A percentile compares a stretch with the other conserved stretches of the same genome.
phyloP scores from a whole-genome alignment of 2,329 filamentous ascomycete genomes.

The Alternaria burnsii region DNA sequence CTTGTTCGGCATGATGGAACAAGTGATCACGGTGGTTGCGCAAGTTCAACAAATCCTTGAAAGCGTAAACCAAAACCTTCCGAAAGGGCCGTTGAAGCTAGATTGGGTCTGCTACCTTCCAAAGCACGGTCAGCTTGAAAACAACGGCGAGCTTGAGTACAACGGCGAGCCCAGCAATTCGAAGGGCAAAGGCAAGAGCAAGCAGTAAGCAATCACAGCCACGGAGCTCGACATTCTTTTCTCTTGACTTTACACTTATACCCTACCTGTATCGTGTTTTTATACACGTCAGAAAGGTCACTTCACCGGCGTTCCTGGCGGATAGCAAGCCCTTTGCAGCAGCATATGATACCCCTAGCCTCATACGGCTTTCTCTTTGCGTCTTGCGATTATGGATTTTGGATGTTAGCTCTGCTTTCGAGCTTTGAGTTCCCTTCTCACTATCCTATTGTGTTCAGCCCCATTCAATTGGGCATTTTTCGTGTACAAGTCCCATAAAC shows the following conservation, averaged over 20 bases:
- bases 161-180: neutral
- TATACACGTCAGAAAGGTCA: neutral
- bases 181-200: constrained; percentile 1
- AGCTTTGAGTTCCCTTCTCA: neutral
- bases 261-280: neutral
- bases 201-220: neutral
- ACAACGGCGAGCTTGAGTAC: too few relatives aligned
- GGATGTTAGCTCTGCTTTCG: neutral
- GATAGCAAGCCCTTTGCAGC: neutral
- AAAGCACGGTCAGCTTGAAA: neutral
- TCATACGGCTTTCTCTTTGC: neutral
- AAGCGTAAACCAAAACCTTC: constrained; percentile 20
- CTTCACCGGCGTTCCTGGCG: neutral
- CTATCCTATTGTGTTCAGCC: neutral
- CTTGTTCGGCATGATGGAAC: constrained; percentile 8
- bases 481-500: neutral
- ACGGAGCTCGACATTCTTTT: neutral
- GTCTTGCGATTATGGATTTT: neutral
- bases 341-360: constrained; percentile 3
- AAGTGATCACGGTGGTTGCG: neutral
- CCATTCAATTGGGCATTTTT: neutral
- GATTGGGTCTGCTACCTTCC: constrained; percentile 6
- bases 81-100: constrained; percentile 5
- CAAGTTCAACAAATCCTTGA: constrained; percentile 20
- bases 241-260: neutral